Base-by-base conservation (phyloP, 148 eudicot genomes). In the Silene latifolia region DNA sequence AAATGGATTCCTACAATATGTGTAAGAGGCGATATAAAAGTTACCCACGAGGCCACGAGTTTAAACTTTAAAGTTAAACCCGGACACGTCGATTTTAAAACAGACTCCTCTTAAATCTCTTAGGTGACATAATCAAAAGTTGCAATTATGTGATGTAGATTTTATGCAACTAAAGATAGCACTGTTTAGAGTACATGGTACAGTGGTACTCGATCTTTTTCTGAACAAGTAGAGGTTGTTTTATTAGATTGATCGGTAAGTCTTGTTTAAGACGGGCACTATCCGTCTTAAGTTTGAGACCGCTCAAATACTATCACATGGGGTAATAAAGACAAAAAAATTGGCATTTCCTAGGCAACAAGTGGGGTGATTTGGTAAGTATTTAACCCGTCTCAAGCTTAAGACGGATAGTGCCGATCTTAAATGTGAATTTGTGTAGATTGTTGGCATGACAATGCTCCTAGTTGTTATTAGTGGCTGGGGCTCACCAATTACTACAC, bases 401-500 rank as follows among this genome's bases (percentile, higher is more conserved):
- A n/a, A n/a, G n/a, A n/a, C n/a, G n/a, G n/a, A n/a, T n/a, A n/a
- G n/a, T n/a, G n/a, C n/a, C n/a, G n/a, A n/a, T n/a, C n/a, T n/a
- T n/a, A n/a, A n/a, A n/a, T n/a, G n/a, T n/a, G n/a, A n/a, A n/a
- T 69, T 69, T 8, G 54, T 68, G 71, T 46, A 12, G 58, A 59
- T 54, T 70, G 39, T 53, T 70, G 73, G 60, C 5, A 53, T 70
- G 73, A 70, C 44, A 54, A 70, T 70, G 73, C 54, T 24, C 23
- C 12, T 25, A 13, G 61, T 14, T 51, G 61, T 68, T 63, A 23
- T 14, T 7, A 56, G 72, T 80, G 82, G 79, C 20, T 64, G 72
- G 75, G 76, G 72, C 72, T 63, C 72, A 69, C 59, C 72, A 47
- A 58, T 69, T 66, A 27, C 29, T 32, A 64, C 75, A n/a, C 65